Conservation (phyloP, 768 basidiomycete genomes). For the Trametes cinnabarina region DNA sequence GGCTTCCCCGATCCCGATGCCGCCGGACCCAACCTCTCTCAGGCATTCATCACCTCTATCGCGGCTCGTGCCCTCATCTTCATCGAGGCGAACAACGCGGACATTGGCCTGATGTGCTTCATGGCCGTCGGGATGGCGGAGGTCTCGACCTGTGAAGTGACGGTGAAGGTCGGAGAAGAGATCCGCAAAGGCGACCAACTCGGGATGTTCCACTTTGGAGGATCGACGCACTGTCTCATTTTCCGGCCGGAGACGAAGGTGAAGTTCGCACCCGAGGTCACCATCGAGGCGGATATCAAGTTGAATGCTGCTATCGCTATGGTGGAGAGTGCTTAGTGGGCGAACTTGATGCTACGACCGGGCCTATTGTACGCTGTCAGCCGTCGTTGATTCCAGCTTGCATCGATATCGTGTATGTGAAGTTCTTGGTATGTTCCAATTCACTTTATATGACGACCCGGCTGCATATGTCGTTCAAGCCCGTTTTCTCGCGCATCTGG, state of each 20-base stretch:
- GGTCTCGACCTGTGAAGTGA: conserved; percentile 57
- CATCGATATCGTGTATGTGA: too few species aligned
- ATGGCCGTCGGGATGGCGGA: conserved; percentile 61
- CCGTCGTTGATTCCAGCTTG: too few species aligned
- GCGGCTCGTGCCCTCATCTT: conserved; percentile 54
- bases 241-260: conserved; percentile 38
- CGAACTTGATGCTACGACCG: not conserved
- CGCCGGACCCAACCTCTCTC: conserved; percentile 27
- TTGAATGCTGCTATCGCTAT: conserved; percentile 15
- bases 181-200: conserved; percentile 54
- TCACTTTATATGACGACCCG: too few species aligned
- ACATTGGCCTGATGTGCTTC: conserved; percentile 57
- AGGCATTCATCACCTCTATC: conserved; percentile 42
- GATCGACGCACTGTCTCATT: conserved; percentile 48
- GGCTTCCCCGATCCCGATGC: conserved; percentile 28
- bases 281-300: conserved; percentile 5
- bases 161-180: conserved; percentile 43
- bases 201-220: conserved; percentile 66
- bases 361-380: too few species aligned
- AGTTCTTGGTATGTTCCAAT: too few species aligned
- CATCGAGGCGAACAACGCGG: conserved; percentile 50
- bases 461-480: too few species aligned
- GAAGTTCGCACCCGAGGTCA: not conserved
- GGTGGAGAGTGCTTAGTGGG: not conserved
- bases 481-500: too few species aligned